phyloP scores from a whole-genome alignment of 2,329 filamentous ascomycete species.

The Sporothrix pallida region DNA sequence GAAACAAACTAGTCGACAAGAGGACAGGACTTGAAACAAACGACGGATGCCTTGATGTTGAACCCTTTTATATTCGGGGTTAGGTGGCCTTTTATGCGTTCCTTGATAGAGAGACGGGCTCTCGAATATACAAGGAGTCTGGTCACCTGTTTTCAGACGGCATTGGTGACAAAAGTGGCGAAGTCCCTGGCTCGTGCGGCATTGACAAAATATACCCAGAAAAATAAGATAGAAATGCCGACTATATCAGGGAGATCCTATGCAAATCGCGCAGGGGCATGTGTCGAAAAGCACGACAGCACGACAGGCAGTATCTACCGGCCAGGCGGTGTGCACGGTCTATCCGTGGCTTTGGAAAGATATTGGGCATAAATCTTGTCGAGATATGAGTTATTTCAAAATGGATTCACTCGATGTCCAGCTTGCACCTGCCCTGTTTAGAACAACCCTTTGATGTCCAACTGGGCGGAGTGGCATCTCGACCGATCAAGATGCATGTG shows the following conservation, averaged over 20 bases:
- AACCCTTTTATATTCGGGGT: slow-evolving; percentile 3
- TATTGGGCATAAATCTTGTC: neutral
- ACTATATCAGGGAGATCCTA: slow-evolving; percentile 7
- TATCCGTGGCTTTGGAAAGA: neutral
- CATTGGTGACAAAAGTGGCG: slow-evolving; percentile 4
- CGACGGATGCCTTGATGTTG: neutral
- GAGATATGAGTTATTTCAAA: neutral
- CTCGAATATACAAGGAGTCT: neutral
- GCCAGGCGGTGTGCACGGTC: slow-evolving; percentile 7
- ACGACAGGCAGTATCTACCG: neutral
- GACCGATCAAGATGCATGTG: neutral
- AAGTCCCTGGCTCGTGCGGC: slow-evolving; percentile 12
- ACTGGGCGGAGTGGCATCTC: neutral
- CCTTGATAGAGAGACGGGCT: too few relatives aligned
- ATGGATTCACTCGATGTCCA: neutral
- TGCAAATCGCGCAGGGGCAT: neutral
- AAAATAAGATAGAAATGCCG: neutral
- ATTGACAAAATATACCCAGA: neutral
- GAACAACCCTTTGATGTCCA: neutral
- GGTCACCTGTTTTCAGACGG: neutral
- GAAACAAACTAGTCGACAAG: slow-evolving; percentile 1
- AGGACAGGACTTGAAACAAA: slow-evolving; percentile 5
- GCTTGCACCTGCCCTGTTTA: neutral
- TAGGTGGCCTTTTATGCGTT: slow-evolving; percentile 4
- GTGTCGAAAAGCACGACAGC: too few relatives aligned